These are phyloP conservation scores for Tolypocladium nubicola DNA, from an alignment of 2,329 filamentous ascomycete species.

Conservation along the genomic window DNA sequence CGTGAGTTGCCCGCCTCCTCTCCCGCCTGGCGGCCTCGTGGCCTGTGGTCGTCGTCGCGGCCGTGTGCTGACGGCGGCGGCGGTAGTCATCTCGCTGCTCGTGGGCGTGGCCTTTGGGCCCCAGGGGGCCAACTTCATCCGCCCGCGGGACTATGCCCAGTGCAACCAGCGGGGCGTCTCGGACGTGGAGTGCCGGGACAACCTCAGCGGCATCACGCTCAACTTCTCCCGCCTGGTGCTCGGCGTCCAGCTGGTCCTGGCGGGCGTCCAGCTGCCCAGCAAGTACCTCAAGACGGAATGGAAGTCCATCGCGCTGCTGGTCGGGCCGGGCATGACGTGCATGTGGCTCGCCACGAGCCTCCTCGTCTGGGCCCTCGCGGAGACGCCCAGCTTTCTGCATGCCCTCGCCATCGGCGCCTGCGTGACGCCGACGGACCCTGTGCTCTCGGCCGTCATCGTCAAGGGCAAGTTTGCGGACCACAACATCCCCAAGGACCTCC, in stretches of 20 bases:
- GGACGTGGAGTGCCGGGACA: constrained; percentile 26
- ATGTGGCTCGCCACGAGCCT: constrained; percentile 85
- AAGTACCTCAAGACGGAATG: constrained; percentile 72
- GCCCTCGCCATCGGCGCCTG: constrained; percentile 74
- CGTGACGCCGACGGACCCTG: constrained; percentile 85
- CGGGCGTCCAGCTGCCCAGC: constrained; percentile 77
- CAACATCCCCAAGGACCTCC: constrained; percentile 72
- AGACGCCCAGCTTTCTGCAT: constrained; percentile 61
- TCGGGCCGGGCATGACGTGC: constrained; percentile 72
- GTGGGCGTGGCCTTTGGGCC: constrained; percentile 73
- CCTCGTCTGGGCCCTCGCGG: constrained; percentile 67
- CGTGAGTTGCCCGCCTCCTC: constrained; percentile 39
- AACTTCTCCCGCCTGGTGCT: constrained; percentile 81
- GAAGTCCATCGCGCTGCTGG: constrained; percentile 61
- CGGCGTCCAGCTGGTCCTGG: constrained; percentile 81
- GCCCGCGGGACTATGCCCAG: constrained; percentile 63
- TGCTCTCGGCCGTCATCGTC: constrained; percentile 80
- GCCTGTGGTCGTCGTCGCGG: background rate
- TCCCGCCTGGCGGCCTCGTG: background rate
- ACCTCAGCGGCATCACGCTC: constrained; percentile 63
- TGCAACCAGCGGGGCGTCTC: constrained; percentile 12
- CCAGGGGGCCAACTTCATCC: constrained; percentile 63
- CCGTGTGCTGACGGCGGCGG: background rate
- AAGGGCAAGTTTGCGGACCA: constrained; percentile 91
- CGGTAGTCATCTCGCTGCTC: constrained; percentile 66